Evolutionary conservation across 176 grass and related monocot genomes (phyloP), one percentile per base, ranked within the genome.

Genomic region (Rhynchospora tenuis): DNA sequence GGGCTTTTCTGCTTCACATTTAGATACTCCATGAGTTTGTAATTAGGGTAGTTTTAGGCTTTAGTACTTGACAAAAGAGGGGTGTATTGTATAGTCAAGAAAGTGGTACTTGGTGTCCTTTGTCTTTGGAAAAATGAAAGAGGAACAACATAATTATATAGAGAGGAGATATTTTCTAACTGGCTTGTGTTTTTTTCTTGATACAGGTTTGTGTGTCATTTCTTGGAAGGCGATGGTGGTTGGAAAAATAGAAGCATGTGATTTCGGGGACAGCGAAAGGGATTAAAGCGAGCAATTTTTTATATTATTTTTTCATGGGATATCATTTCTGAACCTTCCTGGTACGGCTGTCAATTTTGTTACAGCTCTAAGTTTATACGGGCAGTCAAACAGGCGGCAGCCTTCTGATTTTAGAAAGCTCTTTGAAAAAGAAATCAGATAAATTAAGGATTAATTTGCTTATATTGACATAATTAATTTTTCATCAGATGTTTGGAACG

Each of bases 1-100:
- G 64, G n/a, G 50, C 70, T 55, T 43, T 73, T 87, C 11, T 81
- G 64, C 44, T 81, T 59, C 61, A 86, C 85, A 58, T 65, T 86
- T 27, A 82, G 64, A 4, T 67, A 81, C 20, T 86, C 78, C 85
- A 86, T 86, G 56, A 28, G 14, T 67, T 26, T 13, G 4, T 19
- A 31, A 31, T 38, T 38, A 38, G 9, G 24, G 51, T 54, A 54
- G 46, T 29, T 19, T 15, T 16, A 7, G 24, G 5, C 12, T 7
- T 16, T 61, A 52, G 38, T 23, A 3, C 11, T 29, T 20, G 23
- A 14, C 14, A 73, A 31, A n/a, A 38, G 9, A 24, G n/a, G 16
- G 66, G 23, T 22, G 15, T 15, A 9, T 80, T 31, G 3, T 48
- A 13, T 17, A 48, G 79, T 20, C 14, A 26, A 48, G 38, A 20